Conservation (phyloP, 2,329 filamentous ascomycete genomes). For the Blumeria graminis region DNA sequence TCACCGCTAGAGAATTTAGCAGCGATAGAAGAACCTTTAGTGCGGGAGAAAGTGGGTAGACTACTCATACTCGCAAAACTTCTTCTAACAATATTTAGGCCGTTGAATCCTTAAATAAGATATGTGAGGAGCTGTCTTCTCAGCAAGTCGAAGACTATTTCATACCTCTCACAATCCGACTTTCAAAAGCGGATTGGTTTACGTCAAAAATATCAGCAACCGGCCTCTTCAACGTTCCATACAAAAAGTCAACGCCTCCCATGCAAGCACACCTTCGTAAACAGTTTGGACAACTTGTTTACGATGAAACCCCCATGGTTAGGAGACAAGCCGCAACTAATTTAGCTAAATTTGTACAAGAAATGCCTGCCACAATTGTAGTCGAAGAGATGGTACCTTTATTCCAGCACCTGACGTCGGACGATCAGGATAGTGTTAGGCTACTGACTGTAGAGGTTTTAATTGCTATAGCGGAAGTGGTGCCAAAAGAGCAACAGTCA, state of each 20-base stretch:
- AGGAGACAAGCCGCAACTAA: conserved; percentile 91
- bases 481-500: conserved; percentile 92
- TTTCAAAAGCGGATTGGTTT: conserved; percentile 99
- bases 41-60: conserved; percentile 67
- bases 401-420: conserved; percentile 86
- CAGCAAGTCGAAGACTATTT: conserved; percentile 94
- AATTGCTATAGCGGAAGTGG: conserved; percentile 86
- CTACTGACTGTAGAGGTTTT: conserved; percentile 89
- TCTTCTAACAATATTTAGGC: conserved; percentile 29
- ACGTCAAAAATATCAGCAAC: conserved; percentile 97
- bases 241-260: conserved; percentile 69
- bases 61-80: neutral
- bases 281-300: conserved; percentile 79
- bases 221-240: conserved; percentile 80
- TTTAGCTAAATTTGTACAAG: conserved; percentile 90
- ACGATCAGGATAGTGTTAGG: conserved; percentile 94
- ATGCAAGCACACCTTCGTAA: conserved; percentile 78
- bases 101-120: conserved; percentile 98
- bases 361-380: conserved; percentile 76
- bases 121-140: conserved; percentile 74
- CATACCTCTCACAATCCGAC: conserved; percentile 80
- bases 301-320: conserved; percentile 98
- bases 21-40: conserved; percentile 92
- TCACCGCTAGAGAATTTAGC: conserved; percentile 95
- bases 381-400: conserved; percentile 98